These are phyloP conservation scores for Pythium rhizo-oryzae DNA, from an alignment of 352 stramenopile species.

Conservation along the genomic window DNA sequence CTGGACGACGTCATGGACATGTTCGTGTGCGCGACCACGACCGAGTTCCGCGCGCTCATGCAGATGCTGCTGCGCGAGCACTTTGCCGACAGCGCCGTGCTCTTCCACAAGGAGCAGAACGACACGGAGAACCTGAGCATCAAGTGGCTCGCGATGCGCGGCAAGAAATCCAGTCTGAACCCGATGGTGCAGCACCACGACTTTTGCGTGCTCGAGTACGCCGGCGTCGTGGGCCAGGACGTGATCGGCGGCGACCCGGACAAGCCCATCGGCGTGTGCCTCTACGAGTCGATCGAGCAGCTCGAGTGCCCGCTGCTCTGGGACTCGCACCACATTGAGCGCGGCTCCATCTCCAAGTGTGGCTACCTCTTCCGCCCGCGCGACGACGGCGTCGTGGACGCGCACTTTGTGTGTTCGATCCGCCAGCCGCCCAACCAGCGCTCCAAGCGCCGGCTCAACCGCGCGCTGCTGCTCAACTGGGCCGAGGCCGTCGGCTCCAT, in stretches of 20 bases:
- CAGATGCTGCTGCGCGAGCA: slow-evolving; percentile 74
- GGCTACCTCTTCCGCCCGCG: slow-evolving; percentile 74
- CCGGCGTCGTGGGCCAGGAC: slow-evolving; percentile 60
- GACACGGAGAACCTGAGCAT: slow-evolving; percentile 78
- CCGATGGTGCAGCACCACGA: slow-evolving; percentile 51
- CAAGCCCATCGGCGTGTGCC: slow-evolving; percentile 60
- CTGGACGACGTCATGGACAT: slow-evolving; percentile 85
- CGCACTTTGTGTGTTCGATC: slow-evolving; percentile 80
- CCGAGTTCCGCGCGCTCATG: slow-evolving; percentile 73
- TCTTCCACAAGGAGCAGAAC: slow-evolving; percentile 76
- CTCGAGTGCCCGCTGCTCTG: slow-evolving; percentile 68
- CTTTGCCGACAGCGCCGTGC: slow-evolving; percentile 70
- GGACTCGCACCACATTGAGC: slow-evolving; percentile 74
- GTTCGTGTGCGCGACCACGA: slow-evolving; percentile 57
- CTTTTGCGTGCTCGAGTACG: slow-evolving; percentile 82
- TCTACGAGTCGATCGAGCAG: slow-evolving; percentile 86
- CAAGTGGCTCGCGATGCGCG: slow-evolving; percentile 76
- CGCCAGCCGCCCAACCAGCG: slow-evolving; percentile 70
- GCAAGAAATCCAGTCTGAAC: slow-evolving; percentile 63
- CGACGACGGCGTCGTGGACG: slow-evolving; percentile 65
- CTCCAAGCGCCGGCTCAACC: slow-evolving; percentile 60
- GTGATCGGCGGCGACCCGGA: slow-evolving; percentile 47
- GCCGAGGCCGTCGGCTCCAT: slow-evolving; percentile 65
- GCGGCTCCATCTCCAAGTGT: slow-evolving; percentile 77
- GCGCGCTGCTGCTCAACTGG: slow-evolving; percentile 69